Conservation (phyloP, 257 asterid species). For the Solanum habrochaites region DNA sequence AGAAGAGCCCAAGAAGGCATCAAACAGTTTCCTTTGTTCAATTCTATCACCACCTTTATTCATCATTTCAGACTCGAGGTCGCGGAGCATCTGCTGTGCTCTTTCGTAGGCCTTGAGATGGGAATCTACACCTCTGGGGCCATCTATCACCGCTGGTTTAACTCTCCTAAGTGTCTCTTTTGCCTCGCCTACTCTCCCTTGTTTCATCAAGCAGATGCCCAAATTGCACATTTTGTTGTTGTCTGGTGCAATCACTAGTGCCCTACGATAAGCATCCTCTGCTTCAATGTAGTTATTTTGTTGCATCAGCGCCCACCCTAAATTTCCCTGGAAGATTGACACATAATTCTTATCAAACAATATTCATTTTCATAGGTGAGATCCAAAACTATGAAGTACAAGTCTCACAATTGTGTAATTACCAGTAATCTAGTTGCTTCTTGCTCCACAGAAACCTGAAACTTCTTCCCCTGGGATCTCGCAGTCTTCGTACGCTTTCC, state of each 20-base stretch:
- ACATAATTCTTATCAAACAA: background rate
- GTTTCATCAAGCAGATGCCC: slow-evolving; percentile 91
- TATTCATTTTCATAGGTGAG: background rate
- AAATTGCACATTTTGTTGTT: slow-evolving; percentile 94
- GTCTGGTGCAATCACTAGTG: slow-evolving; percentile 74
- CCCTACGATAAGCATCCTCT: slow-evolving; percentile 79
- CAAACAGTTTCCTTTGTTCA: slow-evolving; percentile 66
- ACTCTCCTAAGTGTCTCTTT: slow-evolving; percentile 76
- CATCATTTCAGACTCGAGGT: slow-evolving; percentile 79
- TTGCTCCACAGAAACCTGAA: slow-evolving; percentile 96
- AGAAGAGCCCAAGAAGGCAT: slow-evolving; percentile 75
- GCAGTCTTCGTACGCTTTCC: slow-evolving; percentile 96
- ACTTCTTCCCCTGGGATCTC: slow-evolving; percentile 92
- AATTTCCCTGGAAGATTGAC: slow-evolving; percentile 51
- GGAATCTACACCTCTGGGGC: slow-evolving; percentile 89
- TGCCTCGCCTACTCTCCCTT: slow-evolving; percentile 80
- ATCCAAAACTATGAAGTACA: background rate
- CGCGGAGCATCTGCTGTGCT: slow-evolving; percentile 91
- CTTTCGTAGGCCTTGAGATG: slow-evolving; percentile 96
- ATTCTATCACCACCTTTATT: slow-evolving; percentile 44
- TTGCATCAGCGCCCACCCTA: slow-evolving; percentile 99
- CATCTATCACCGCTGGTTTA: slow-evolving; percentile 77
- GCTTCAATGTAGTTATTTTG: slow-evolving; percentile 82
- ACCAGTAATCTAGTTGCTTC: slow-evolving; percentile 93
- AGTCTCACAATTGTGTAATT: background rate